Evolutionary conservation across 768 basidiomycete genomes (phyloP).

Genomic region (Arthromyces matolae): DNA sequence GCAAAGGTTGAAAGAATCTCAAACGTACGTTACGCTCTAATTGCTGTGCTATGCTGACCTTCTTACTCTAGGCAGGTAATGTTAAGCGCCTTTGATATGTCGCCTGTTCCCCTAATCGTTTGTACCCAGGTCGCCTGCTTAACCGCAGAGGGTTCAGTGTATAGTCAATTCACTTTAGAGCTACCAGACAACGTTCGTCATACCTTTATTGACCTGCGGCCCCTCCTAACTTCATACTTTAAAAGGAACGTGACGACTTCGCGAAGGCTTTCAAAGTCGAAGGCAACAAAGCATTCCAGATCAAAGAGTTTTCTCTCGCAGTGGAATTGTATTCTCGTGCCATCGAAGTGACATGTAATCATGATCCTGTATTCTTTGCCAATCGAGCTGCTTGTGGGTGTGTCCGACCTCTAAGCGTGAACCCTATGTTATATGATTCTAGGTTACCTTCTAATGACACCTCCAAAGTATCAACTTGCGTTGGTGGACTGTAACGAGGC

Average conservation of each 20-base stretch:
- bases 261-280: slow-evolving; percentile 65
- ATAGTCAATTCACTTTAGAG: not conserved
- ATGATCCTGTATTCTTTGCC: slow-evolving; percentile 91
- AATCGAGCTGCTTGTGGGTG: slow-evolving; percentile 89
- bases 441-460: slow-evolving; percentile 91
- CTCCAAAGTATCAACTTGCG: slow-evolving; percentile 77
- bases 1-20: not conserved
- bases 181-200: not conserved
- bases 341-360: slow-evolving; percentile 67
- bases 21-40: not conserved
- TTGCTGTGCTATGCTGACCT: not conserved
- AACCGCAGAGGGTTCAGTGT: not conserved
- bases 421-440: not conserved
- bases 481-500: slow-evolving; percentile 90
- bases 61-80: not conserved
- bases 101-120: no score
- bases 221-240: not conserved
- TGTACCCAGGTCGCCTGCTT: not conserved
- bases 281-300: slow-evolving; percentile 71
- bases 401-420: no score
- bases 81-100: not conserved
- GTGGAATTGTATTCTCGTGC: slow-evolving; percentile 68
- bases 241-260: slow-evolving; percentile 58
- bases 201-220: not conserved
- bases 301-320: slow-evolving; percentile 55